phyloP scores from a whole-genome alignment of 441 rosid species.

The Iberis amara region DNA sequence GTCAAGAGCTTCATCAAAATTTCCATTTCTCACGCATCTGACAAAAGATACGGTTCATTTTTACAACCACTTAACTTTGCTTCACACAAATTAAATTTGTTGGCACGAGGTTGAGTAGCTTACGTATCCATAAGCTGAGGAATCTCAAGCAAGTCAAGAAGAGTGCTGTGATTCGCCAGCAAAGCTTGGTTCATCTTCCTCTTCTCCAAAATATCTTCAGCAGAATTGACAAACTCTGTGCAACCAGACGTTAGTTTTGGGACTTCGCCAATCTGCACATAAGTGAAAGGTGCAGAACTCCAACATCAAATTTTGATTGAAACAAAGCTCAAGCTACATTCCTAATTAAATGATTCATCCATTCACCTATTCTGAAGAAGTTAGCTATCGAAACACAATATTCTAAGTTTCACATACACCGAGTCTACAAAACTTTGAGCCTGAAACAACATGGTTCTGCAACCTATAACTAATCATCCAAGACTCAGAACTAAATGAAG shows the following conservation, averaged over 20 bases:
- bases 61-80: not conserved
- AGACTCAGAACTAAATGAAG: not conserved
- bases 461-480: not conserved
- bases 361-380: conserved; percentile 18
- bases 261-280: conserved; percentile 63
- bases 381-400: not conserved
- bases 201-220: conserved; percentile 80
- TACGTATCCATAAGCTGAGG: conserved; percentile 99
- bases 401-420: not conserved
- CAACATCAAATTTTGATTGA: not conserved
- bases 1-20: conserved; percentile 93
- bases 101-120: conserved; percentile 28
- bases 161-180: conserved; percentile 77
- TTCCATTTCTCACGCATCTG: conserved; percentile 94
- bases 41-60: conserved; percentile 20
- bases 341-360: conserved; percentile 21
- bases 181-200: conserved; percentile 88
- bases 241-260: conserved; percentile 82
- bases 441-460: not conserved
- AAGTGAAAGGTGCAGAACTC: conserved; percentile 2
- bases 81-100: not conserved
- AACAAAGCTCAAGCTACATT: conserved; percentile 1
- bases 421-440: not conserved
- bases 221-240: conserved; percentile 77
- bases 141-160: conserved; percentile 95